Percentiles rank a stretch among this genome's conserved stretches.
Conservation (phyloP, 2,329 filamentous ascomycete genomes). For the Diplodia mutila region DNA sequence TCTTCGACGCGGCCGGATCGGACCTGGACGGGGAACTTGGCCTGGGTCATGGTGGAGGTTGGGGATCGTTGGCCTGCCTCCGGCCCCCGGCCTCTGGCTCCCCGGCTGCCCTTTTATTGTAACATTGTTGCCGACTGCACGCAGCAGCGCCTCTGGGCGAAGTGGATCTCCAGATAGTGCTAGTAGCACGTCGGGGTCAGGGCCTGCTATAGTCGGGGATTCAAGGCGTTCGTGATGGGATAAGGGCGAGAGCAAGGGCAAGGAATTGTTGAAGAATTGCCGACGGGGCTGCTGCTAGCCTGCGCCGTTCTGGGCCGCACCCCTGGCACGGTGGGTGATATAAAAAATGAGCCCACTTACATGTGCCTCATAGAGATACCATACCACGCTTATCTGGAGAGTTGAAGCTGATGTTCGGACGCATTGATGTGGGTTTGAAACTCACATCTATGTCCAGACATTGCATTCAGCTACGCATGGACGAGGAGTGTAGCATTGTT, state of each 20-base stretch:
- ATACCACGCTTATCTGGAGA: too few species aligned
- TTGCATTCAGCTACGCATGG: too few species aligned
- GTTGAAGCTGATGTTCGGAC: too few species aligned
- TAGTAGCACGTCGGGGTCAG: neutral
- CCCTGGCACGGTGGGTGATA: neutral
- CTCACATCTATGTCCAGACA: too few species aligned
- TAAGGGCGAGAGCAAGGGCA: neutral
- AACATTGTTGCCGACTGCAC: neutral
- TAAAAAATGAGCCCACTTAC: too few species aligned
- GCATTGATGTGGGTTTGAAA: too few species aligned
- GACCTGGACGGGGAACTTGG: neutral
- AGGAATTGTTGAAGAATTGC: slow-evolving; percentile 4
- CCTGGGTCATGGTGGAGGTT: slow-evolving; percentile 1
- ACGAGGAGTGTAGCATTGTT: too few species aligned
- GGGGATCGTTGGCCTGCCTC: too few species aligned
- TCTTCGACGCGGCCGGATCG: neutral
- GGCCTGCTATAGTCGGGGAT: neutral
- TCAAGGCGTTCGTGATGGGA: neutral
- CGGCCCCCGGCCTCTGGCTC: neutral
- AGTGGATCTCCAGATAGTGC: slow-evolving; percentile 7
- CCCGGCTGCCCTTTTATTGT: neutral
- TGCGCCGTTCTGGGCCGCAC: neutral
- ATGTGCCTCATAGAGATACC: too few species aligned
- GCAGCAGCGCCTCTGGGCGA: neutral
- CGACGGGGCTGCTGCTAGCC: neutral